These are phyloP conservation scores for Phytophthora crassamura DNA, from an alignment of 352 stramenopile species.

Conservation along the genomic window DNA sequence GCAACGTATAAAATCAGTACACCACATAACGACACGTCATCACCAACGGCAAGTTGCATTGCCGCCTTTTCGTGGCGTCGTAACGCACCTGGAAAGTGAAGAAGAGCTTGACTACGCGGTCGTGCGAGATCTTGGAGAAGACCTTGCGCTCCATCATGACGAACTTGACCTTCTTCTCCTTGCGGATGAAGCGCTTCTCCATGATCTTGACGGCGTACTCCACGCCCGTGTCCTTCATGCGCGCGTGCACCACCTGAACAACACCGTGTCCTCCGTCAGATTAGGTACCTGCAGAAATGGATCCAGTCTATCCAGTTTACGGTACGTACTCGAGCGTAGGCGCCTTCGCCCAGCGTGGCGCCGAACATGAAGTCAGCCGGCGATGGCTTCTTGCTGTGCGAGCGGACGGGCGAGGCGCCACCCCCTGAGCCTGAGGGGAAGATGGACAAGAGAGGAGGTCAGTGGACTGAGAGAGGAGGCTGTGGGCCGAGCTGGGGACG, in stretches of 20 bases:
- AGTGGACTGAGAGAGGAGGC: neutral
- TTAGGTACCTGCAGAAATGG: neutral
- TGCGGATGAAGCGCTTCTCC: constrained; percentile 92
- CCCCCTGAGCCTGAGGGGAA: constrained; percentile 41
- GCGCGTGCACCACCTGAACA: constrained; percentile 78
- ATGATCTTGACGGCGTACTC: constrained; percentile 94
- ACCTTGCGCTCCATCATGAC: constrained; percentile 93
- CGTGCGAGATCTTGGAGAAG: constrained; percentile 89
- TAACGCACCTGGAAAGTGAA: constrained; percentile 87
- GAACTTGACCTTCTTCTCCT: constrained; percentile 93
- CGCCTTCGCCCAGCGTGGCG: constrained; percentile 85
- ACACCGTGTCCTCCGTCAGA: neutral
- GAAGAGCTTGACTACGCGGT: constrained; percentile 91
- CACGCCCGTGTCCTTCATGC: constrained; percentile 87
- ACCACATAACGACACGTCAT: neutral
- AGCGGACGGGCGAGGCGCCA: constrained; percentile 45
- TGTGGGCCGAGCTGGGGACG: neutral
- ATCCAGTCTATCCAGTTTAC: neutral
- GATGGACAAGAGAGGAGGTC: neutral
- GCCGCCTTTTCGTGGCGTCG: constrained; percentile 5
- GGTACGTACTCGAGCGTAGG: constrained; percentile 77
- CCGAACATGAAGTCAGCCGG: constrained; percentile 92
- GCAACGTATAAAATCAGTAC: neutral
- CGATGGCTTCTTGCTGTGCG: constrained; percentile 73
- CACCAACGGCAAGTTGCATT: constrained; percentile 5